Evolutionary conservation across 139 green algal species (phyloP).

Genomic region (Coelastrella sp.): DNA sequence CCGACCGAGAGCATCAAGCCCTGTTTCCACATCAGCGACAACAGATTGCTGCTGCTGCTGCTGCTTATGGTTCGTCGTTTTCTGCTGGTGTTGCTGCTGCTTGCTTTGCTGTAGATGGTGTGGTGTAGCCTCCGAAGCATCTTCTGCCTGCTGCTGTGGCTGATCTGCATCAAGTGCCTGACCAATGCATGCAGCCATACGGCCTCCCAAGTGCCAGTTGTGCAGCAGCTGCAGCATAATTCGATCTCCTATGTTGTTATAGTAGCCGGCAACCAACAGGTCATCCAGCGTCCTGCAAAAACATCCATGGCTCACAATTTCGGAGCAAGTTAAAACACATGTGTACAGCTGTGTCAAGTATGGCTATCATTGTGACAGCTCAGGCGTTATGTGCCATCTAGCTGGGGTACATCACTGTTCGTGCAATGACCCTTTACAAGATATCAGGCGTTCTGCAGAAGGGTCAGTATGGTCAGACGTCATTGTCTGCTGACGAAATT

Average conservation of each 20-base stretch:
- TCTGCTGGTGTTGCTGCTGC: constrained; percentile 2
- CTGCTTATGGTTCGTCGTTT: too few relatives aligned
- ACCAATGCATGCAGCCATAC: background rate
- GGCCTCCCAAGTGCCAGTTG: background rate
- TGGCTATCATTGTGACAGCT: background rate
- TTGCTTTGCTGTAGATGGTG: constrained; percentile 12
- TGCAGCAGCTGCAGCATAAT: constrained; percentile 43
- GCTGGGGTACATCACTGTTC: too few relatives aligned
- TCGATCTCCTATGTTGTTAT: background rate
- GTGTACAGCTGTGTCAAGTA: background rate
- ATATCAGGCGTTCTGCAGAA: too few relatives aligned
- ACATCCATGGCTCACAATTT: background rate
- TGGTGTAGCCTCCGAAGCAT: background rate
- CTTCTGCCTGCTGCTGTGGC: background rate
- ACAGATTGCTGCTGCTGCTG: too few relatives aligned
- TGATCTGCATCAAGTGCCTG: background rate
- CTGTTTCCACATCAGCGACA: too few relatives aligned
- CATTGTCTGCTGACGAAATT: too few relatives aligned
- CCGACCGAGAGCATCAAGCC: too few relatives aligned
- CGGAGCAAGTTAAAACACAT: background rate
- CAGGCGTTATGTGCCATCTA: too few relatives aligned
- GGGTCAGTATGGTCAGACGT: too few relatives aligned
- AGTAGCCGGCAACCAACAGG: constrained; percentile 28
- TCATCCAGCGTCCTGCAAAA: constrained; percentile 26
- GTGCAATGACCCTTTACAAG: too few relatives aligned